Evolutionary conservation across 768 basidiomycete genomes (phyloP), one percentile per base, ranked within the genome.

Genomic region (Lepiota venenata): DNA sequence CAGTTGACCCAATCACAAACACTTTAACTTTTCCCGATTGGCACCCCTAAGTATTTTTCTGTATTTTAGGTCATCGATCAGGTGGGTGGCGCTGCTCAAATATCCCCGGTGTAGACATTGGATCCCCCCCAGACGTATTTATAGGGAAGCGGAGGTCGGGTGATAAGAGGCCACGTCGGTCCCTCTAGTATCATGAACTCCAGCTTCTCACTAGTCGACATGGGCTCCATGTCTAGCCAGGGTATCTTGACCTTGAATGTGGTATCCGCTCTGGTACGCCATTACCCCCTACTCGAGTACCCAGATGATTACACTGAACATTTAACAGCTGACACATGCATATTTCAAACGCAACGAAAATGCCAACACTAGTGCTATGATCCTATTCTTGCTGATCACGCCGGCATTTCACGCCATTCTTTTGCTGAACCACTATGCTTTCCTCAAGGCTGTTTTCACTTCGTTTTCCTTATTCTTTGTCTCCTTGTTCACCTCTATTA

Each of bases 401-500:
- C 46, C 46, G 4, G 16, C 32, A 36, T 35, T 37, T 18, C 46
- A 37, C 8, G 16, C 20, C 3, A 21, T 2, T 4, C 20, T 47
- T n/a, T 21, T 47, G 16, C n/a, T 36, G 18, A 36, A 47, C 14
- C 16, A 35, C 18, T 47, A 36, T 25, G 8, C 46, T 2, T 11
- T 35, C 12, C n/a, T 36, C 15, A 29, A 47, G 46, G 55, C 49
- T 9, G 35, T 47, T 4, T 16, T 35, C 36, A 20, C 47, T 5
- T 37, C 58, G 6, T 56, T 53, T 39, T 8, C 20, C 18, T 36
- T 59, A 5, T 59, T 51, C 50, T 56, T 52, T 12, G 18, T 16
- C 21, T 25, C 54, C 15, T 40, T 56, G 22, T 52, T 54, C 15
- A 35, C 37, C 16, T 54, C 59, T 11, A 63, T 61, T 4, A 45